Evolutionary conservation across 139 green algal genomes (phyloP).

Genomic region (Micractinium conductrix): DNA sequence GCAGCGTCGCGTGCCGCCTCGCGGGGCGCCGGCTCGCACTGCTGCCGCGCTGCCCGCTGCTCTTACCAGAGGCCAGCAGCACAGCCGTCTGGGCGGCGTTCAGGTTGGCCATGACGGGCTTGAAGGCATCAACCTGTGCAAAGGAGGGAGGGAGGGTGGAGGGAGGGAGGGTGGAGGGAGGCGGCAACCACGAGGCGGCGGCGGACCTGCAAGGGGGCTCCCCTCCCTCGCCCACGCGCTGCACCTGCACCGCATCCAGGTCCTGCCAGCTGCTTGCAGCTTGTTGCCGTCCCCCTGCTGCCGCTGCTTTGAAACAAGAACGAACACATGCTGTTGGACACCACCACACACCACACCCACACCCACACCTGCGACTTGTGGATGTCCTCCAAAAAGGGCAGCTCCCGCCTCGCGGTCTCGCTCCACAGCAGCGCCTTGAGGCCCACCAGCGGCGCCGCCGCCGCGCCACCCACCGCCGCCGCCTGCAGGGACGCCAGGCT

Average conservation of each 20-base stretch:
- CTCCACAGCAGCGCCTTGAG: slow-evolving; percentile 38
- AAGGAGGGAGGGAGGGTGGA: background rate
- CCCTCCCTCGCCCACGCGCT: no score
- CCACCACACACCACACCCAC: background rate
- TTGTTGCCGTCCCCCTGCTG: background rate
- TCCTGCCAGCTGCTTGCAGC: no score
- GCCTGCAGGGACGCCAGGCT: slow-evolving; percentile 6
- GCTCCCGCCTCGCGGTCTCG: slow-evolving; percentile 26
- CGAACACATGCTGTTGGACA: background rate
- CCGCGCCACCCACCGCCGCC: slow-evolving; percentile 18
- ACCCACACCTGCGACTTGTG: slow-evolving; percentile 23
- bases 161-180: no score
- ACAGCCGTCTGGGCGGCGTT: slow-evolving; percentile 20
- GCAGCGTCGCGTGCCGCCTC: no score
- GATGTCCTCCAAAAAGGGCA: slow-evolving; percentile 43
- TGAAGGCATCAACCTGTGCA: slow-evolving; percentile 25
- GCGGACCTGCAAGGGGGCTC: no score
- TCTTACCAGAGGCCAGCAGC: slow-evolving; percentile 30
- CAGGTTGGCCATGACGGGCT: slow-evolving; percentile 34
- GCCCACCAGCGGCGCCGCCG: slow-evolving; percentile 33
- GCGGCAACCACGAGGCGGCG: no score
- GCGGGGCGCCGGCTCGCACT: no score
- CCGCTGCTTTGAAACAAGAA: background rate
- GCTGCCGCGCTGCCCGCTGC: no score
- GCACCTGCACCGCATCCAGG: no score